phyloP scores from a whole-genome alignment of 73 alveolate genomes.

The Tetrahymena malaccensis region DNA sequence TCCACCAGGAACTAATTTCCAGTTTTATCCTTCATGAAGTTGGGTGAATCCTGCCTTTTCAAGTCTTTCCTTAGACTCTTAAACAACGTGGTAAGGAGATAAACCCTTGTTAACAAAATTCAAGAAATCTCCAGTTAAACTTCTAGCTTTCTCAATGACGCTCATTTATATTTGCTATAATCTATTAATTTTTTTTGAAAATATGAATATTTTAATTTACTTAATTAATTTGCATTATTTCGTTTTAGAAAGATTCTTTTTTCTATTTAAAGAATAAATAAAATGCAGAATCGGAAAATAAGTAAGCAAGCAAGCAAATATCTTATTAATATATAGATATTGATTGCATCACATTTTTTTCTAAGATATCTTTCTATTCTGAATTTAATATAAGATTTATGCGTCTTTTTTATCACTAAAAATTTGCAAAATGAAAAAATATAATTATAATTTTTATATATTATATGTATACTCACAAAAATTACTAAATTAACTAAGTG shows the following conservation, averaged over 20 bases:
- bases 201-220: background rate
- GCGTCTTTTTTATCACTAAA: too few species aligned
- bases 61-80: constrained; percentile 71
- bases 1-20: constrained; percentile 85
- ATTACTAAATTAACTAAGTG: too few species aligned
- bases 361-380: background rate
- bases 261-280: background rate
- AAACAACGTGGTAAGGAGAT: constrained; percentile 90
- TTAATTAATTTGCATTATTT: background rate
- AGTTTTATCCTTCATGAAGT: constrained; percentile 74
- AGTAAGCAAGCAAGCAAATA: too few species aligned
- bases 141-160: constrained; percentile 39
- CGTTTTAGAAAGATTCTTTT: background rate
- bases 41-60: constrained; percentile 72
- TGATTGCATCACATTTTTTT: background rate
- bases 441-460: too few species aligned
- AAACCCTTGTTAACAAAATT: constrained; percentile 56
- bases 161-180: background rate
- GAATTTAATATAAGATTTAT: too few species aligned
- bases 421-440: too few species aligned
- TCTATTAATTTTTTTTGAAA: background rate
- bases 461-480: too few species aligned
- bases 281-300: background rate
- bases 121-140: constrained; percentile 46
- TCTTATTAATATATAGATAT: background rate